These are phyloP conservation scores for Suaeda aralocaspica DNA, from an alignment of 148 eudicot genomes.

Conservation along the genomic window DNA sequence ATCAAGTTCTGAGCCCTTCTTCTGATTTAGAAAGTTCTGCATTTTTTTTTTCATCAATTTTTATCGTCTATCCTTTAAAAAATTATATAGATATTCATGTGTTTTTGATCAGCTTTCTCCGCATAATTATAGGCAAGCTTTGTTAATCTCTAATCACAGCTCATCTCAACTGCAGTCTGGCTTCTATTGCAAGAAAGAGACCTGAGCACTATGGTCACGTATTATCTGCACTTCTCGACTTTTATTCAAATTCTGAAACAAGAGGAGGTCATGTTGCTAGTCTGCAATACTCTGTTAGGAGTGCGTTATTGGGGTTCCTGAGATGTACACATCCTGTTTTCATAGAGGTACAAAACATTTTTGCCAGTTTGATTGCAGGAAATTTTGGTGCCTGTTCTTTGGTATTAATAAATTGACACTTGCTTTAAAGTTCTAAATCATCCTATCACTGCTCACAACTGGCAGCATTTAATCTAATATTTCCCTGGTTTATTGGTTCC, in stretches of 20 bases:
- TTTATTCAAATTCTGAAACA: conserved; percentile 50
- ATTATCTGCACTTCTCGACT: conserved; percentile 67
- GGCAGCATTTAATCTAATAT: not conserved
- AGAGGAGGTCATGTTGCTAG: conserved; percentile 71
- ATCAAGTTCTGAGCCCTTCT: too few relatives aligned
- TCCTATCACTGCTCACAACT: not conserved
- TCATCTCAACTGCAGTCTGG: conserved; percentile 54
- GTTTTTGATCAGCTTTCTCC: not conserved
- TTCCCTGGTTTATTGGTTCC: not conserved
- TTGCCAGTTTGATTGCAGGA: not conserved
- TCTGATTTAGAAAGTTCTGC: not conserved
- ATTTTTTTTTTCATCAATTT: not conserved
- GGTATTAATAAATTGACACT: not conserved
- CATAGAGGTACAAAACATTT: conserved; percentile 50
- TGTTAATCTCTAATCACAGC: conserved; percentile 20
- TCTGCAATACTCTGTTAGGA: conserved; percentile 79
- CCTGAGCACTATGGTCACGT: conserved; percentile 51
- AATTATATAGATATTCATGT: not conserved
- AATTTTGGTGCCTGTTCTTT: not conserved
- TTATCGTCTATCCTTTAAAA: not conserved
- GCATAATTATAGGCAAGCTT: not conserved
- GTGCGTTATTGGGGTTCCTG: conserved; percentile 83
- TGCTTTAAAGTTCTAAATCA: not conserved
- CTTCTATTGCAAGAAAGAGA: conserved; percentile 77
- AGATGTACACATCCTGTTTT: conserved; percentile 67